Conservation (phyloP, 768 basidiomycete genomes). For the Mycena filopes region DNA sequence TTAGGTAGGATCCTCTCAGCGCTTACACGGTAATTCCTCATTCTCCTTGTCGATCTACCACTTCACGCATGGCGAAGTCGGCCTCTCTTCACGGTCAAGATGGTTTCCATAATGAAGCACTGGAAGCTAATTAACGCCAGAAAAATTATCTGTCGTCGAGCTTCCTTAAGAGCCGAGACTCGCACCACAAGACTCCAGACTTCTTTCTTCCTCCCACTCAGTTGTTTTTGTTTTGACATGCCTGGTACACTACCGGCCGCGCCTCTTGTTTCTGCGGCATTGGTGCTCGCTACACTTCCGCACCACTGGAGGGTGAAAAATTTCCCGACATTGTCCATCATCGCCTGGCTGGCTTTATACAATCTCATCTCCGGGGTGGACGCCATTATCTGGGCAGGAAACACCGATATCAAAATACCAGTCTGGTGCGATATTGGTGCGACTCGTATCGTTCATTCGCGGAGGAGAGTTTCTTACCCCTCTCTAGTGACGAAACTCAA, state of each 20-base stretch:
- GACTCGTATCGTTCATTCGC: slow-evolving; percentile 12
- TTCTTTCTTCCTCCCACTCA: neutral
- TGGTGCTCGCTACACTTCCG: slow-evolving; percentile 34
- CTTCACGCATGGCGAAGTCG: too few species aligned
- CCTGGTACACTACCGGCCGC: slow-evolving; percentile 20
- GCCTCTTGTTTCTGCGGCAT: slow-evolving; percentile 14
- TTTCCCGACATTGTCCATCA: slow-evolving; percentile 43
- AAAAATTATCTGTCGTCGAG: too few species aligned
- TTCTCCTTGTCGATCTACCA: too few species aligned
- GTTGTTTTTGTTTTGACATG: slow-evolving; percentile 14
- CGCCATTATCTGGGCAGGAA: slow-evolving; percentile 52
- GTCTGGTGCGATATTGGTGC: slow-evolving; percentile 58
- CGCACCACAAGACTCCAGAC: too few species aligned
- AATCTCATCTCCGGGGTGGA: slow-evolving; percentile 50
- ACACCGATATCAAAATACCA: slow-evolving; percentile 36
- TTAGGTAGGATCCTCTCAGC: too few species aligned
- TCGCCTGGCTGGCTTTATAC: slow-evolving; percentile 43
- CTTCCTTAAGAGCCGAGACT: too few species aligned
- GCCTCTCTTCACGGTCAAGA: too few species aligned
- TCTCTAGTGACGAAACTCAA: slow-evolving; percentile 42
- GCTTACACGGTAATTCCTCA: too few species aligned
- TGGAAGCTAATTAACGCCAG: too few species aligned
- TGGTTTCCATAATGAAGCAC: too few species aligned
- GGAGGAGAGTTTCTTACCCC: neutral
- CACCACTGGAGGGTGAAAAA: slow-evolving; percentile 44